Percentiles rank a stretch among this genome's conserved stretches.
These are phyloP conservation scores for Chalaropsis thielavioides DNA, from an alignment of 2,329 filamentous ascomycete species.

Conservation along the genomic window DNA sequence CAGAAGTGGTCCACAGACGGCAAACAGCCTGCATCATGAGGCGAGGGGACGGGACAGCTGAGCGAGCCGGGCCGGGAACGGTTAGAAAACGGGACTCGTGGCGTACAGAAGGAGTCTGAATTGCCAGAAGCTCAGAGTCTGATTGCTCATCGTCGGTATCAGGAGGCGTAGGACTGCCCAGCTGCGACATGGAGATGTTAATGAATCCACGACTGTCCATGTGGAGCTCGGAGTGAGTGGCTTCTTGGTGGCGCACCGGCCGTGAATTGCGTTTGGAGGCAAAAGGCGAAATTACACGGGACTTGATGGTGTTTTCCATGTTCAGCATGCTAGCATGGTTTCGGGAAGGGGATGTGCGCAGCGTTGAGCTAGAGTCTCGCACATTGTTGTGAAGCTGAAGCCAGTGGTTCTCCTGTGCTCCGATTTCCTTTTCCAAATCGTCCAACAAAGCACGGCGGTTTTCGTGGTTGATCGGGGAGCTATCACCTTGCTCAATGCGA, in stretches of 20 bases:
- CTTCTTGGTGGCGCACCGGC: slow-evolving; percentile 8
- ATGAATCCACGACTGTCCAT: slow-evolving; percentile 8
- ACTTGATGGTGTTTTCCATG: slow-evolving; percentile 1
- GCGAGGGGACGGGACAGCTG: slow-evolving; percentile 6
- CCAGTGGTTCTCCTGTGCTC: slow-evolving; percentile 45
- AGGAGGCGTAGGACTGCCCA: slow-evolving; percentile 40
- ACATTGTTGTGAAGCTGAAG: slow-evolving; percentile 40
- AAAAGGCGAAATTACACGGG: slow-evolving; percentile 8
- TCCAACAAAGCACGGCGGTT: slow-evolving; percentile 32
- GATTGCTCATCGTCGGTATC: slow-evolving; percentile 30
- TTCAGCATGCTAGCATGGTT: slow-evolving; percentile 1
- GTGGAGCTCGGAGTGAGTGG: slow-evolving; percentile 12
- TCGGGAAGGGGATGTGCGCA: slow-evolving; percentile 24
- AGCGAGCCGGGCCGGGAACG: neutral
- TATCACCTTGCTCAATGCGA: slow-evolving; percentile 29
- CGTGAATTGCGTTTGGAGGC: slow-evolving; percentile 8
- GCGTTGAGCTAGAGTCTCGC: slow-evolving; percentile 37
- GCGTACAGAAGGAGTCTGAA: slow-evolving; percentile 4
- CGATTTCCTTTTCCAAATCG: slow-evolving; percentile 48
- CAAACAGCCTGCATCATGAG: slow-evolving; percentile 15
- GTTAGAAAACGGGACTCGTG: neutral
- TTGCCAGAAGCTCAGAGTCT: slow-evolving; percentile 24
- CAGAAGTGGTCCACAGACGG: slow-evolving; percentile 16
- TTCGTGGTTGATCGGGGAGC: neutral
- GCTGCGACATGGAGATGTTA: slow-evolving; percentile 22